Conservation (phyloP, 129 eudicot genomes). For the Silybum marianum region DNA sequence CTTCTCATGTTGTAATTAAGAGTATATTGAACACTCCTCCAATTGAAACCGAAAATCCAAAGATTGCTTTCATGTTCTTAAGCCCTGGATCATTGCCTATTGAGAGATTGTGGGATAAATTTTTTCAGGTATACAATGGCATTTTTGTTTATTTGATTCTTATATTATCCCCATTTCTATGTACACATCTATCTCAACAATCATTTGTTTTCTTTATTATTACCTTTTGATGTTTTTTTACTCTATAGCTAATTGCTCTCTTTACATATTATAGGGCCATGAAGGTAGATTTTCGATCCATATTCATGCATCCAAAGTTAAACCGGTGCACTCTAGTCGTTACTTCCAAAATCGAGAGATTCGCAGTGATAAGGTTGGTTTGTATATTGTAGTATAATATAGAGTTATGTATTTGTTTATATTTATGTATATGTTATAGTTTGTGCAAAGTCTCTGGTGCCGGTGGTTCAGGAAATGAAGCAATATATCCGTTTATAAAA, state of each 20-base stretch:
- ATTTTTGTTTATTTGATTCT: not conserved
- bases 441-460: too few species aligned
- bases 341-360: conserved; percentile 77
- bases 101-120: conserved; percentile 92
- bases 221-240: not conserved
- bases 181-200: not conserved
- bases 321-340: conserved; percentile 80
- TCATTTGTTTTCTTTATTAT: too few species aligned
- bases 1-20: conserved; percentile 79
- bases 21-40: conserved; percentile 61
- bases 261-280: conserved; percentile 58
- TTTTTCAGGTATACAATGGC: conserved; percentile 64
- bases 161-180: not conserved
- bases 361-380: conserved; percentile 83
- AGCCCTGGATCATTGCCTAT: conserved; percentile 89
- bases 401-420: not conserved
- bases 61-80: conserved; percentile 94
- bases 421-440: not conserved
- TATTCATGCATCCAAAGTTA: conserved; percentile 87
- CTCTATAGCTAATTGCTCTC: conserved; percentile 3
- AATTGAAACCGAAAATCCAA: conserved; percentile 46
- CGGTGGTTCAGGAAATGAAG: too few species aligned
- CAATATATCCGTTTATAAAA: not conserved
- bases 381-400: not conserved
- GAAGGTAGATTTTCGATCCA: conserved; percentile 92